A percentile compares a stretch with the other conserved stretches of the same genome.
These are phyloP conservation scores for Pelargonium myrrhifolium DNA, from an alignment of 441 rosid species.

Conservation along the genomic window DNA sequence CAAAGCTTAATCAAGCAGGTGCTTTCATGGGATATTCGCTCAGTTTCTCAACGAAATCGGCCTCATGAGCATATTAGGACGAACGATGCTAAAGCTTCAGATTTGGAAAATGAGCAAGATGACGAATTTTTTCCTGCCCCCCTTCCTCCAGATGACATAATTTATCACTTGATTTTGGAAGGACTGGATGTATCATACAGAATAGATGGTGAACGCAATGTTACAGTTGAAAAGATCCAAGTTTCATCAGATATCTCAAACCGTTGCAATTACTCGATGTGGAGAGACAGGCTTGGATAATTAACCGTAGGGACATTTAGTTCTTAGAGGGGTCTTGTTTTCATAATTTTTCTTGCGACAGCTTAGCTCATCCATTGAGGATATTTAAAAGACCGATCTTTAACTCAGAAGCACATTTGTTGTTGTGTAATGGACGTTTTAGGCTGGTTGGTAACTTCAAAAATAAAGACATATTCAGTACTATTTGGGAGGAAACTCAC, in stretches of 20 bases:
- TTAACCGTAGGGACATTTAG: background rate
- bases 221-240: constrained; percentile 41
- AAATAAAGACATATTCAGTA: too few species aligned
- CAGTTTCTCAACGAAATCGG: constrained; percentile 64
- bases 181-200: constrained; percentile 62
- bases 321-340: too few species aligned
- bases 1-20: constrained; percentile 57
- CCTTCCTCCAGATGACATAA: constrained; percentile 18
- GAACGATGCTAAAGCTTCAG: constrained; percentile 12
- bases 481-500: too few species aligned
- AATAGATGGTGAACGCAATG: constrained; percentile 46
- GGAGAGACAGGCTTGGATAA: constrained; percentile 26
- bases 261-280: constrained; percentile 21
- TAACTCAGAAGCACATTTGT: too few species aligned
- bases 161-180: constrained; percentile 68
- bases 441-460: too few species aligned
- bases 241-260: constrained; percentile 19
- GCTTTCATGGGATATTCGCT: constrained; percentile 88
- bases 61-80: constrained; percentile 28
- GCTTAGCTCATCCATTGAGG: too few species aligned
- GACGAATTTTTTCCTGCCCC: constrained; percentile 10
- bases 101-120: constrained; percentile 19
- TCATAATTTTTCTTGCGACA: too few species aligned
- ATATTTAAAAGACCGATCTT: too few species aligned
- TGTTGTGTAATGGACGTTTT: too few species aligned